These are phyloP conservation scores for Neonectria magnoliae DNA, from an alignment of 2,329 filamentous ascomycete genomes.

Conservation along the genomic window DNA sequence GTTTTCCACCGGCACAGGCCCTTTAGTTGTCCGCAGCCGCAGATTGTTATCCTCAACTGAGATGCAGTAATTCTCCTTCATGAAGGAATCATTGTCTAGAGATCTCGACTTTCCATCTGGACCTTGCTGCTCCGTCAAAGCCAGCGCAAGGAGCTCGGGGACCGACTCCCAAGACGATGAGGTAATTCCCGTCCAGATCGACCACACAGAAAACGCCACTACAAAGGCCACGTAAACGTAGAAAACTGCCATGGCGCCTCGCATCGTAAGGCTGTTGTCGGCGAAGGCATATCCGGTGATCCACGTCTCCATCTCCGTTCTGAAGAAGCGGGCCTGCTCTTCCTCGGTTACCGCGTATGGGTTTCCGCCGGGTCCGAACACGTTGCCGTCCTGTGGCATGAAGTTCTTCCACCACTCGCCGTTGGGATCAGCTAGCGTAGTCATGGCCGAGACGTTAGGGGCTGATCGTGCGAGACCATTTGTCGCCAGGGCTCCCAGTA, in stretches of 20 bases:
- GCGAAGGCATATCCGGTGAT: constrained; percentile 33
- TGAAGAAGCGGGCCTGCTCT: constrained; percentile 15
- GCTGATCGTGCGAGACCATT: constrained; percentile 29
- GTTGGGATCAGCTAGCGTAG: constrained; percentile 9
- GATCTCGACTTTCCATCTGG: not conserved
- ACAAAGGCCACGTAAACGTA: constrained; percentile 17
- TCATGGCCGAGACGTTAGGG: constrained; percentile 21
- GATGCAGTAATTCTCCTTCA: constrained; percentile 24
- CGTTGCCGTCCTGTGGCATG: constrained; percentile 27
- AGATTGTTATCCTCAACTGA: not conserved
- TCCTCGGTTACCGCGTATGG: constrained; percentile 26
- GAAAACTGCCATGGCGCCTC: constrained; percentile 17
- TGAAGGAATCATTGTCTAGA: not conserved
- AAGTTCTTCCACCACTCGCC: constrained; percentile 36
- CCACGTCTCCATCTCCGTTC: constrained; percentile 34
- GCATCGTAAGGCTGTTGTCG: constrained; percentile 23
- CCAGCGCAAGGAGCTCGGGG: constrained; percentile 16
- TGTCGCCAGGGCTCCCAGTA: constrained; percentile 23
- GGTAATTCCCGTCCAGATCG: constrained; percentile 20
- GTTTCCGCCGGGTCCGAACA: constrained; percentile 30
- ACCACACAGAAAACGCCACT: constrained; percentile 16
- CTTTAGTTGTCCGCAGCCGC: constrained; percentile 1
- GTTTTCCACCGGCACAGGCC: constrained; percentile 9
- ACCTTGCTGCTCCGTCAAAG: constrained; percentile 7
- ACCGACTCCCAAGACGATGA: constrained; percentile 20